These are phyloP conservation scores for Grosmannia huntii DNA, from an alignment of 2,329 filamentous ascomycete species.

Conservation along the genomic window DNA sequence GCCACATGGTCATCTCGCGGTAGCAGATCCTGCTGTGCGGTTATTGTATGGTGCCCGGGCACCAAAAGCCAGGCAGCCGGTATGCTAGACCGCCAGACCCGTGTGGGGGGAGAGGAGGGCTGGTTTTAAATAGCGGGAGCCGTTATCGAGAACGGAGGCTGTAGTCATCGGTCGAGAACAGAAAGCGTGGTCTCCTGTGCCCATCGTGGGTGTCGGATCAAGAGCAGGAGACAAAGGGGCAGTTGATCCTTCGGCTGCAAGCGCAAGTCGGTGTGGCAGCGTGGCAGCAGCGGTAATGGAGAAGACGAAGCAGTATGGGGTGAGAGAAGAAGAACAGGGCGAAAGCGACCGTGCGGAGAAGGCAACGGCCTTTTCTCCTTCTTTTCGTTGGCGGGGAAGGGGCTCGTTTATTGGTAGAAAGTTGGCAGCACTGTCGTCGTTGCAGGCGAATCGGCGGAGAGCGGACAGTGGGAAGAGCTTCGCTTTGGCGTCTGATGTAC, in stretches of 20 bases:
- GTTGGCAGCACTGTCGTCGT: neutral
- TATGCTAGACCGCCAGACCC: neutral
- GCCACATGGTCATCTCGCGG: slow-evolving; percentile 62
- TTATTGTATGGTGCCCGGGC: neutral
- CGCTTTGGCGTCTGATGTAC: neutral
- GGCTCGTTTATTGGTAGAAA: neutral
- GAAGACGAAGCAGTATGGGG: neutral
- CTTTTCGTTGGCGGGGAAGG: neutral
- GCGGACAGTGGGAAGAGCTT: neutral
- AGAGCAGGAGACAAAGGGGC: neutral
- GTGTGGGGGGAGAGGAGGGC: neutral
- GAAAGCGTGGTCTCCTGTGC: neutral
- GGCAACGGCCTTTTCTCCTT: neutral
- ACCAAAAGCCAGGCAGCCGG: neutral
- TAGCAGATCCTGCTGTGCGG: neutral
- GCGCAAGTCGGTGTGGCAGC: neutral
- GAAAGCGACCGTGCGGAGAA: neutral
- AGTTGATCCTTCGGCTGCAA: neutral
- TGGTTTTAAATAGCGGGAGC: neutral
- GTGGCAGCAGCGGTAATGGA: neutral
- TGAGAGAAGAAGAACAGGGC: neutral
- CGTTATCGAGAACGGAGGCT: neutral
- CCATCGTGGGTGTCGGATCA: neutral
- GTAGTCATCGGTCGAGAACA: neutral
- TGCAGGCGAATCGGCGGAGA: neutral